Percentiles rank a stretch among this genome's conserved stretches.
Evolutionary conservation across 768 basidiomycete genomes (phyloP).

Genomic region (Lactifluus volemus): DNA sequence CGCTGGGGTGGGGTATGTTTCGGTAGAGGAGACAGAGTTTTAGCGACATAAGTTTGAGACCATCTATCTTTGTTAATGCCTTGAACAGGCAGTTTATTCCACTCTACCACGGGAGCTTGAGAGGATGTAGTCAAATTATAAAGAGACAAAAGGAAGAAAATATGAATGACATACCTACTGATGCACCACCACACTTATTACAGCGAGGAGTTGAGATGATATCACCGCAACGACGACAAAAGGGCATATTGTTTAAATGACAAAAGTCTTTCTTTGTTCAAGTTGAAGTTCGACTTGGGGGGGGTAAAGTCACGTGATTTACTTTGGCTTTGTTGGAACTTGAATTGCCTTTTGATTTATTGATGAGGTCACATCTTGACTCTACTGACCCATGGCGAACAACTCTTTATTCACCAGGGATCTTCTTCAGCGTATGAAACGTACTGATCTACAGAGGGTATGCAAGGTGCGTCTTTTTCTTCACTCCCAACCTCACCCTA

Average conservation of each 20-base stretch:
- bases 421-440: constrained; percentile 45
- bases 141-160: neutral
- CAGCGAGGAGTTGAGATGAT: constrained; percentile 66
- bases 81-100: constrained; percentile 41
- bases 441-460: constrained; percentile 46
- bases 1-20: constrained; percentile 20
- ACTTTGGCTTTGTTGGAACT: neutral
- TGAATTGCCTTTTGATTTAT: neutral
- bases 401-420: constrained; percentile 40
- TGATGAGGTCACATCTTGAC: constrained; percentile 1
- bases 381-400: constrained; percentile 3
- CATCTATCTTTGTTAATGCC: constrained; percentile 53
- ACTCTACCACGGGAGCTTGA: constrained; percentile 61
- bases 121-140: neutral
- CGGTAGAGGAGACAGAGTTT: constrained; percentile 34
- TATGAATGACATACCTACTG: constrained; percentile 53
- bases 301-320: constrained; percentile 3
- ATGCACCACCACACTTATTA: constrained; percentile 62
- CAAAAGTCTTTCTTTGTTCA: no score
- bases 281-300: constrained; percentile 5
- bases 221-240: constrained; percentile 80
- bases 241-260: constrained; percentile 48
- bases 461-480: constrained; percentile 41
- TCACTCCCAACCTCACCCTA: neutral
- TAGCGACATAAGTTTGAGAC: constrained; percentile 69